phyloP scores from a whole-genome alignment of 176 grass and related monocot species.

The Musa schizocarpa region DNA sequence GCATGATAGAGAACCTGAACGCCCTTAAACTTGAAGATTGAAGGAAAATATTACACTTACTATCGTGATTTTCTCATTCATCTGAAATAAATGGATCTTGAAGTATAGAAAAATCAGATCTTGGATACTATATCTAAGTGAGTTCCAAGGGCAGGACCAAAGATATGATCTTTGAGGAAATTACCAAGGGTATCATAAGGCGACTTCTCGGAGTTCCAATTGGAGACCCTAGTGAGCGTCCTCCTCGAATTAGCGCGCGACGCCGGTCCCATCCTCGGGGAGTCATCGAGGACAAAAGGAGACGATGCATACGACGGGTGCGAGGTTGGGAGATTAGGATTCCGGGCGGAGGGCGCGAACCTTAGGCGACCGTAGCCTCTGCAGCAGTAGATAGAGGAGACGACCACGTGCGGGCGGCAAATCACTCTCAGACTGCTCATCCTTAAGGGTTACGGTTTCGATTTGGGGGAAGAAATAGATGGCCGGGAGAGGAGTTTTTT shows the following conservation, averaged over 20 bases:
- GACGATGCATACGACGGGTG: slow-evolving; percentile 31
- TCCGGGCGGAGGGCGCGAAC: slow-evolving; percentile 23
- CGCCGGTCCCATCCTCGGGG: slow-evolving; percentile 32
- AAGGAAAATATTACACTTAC: too few relatives aligned
- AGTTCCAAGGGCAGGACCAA: background rate
- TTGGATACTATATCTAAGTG: too few relatives aligned
- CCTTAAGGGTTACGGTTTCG: slow-evolving; percentile 7
- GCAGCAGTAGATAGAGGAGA: slow-evolving; percentile 45
- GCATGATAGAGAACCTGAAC: too few relatives aligned
- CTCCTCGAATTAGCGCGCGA: slow-evolving; percentile 31
- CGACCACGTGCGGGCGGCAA: slow-evolving; percentile 19
- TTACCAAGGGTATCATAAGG: slow-evolving; percentile 92
- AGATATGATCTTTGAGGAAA: background rate
- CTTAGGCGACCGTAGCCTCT: slow-evolving; percentile 25
- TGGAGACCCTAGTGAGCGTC: slow-evolving; percentile 62
- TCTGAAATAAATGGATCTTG: too few relatives aligned
- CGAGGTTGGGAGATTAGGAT: slow-evolving; percentile 21
- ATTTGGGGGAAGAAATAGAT: background rate
- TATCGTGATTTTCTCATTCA: too few relatives aligned
- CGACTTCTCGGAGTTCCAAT: slow-evolving; percentile 87
- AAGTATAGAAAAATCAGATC: too few relatives aligned
- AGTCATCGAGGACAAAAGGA: slow-evolving; percentile 53
- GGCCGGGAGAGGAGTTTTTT: slow-evolving; percentile 1
- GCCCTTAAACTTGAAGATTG: too few relatives aligned
- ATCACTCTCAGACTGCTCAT: slow-evolving; percentile 57